Percentiles rank a stretch among this genome's conserved stretches.
Evolutionary conservation across 2,329 filamentous ascomycete species (phyloP).

Genomic region (Rhynchosporium graminicola): DNA sequence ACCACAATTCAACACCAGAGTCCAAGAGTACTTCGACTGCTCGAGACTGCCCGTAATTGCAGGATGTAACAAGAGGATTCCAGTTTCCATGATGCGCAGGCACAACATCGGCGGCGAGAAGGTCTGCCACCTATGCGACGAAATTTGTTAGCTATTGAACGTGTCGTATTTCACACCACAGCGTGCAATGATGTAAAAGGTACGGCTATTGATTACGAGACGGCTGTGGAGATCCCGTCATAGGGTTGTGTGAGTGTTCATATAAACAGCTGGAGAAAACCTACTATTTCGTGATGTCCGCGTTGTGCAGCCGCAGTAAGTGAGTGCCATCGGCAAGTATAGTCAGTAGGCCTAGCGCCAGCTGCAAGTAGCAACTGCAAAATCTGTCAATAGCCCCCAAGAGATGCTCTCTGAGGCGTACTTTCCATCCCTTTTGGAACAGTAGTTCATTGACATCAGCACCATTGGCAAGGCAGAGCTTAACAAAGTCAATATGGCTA

Average conservation of each 20-base stretch:
- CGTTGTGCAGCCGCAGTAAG: constrained; percentile 1
- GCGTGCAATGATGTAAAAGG: too few species aligned
- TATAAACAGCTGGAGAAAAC: background rate
- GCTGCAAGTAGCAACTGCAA: background rate
- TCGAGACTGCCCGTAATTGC: background rate
- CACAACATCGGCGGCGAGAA: background rate
- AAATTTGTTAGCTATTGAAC: background rate
- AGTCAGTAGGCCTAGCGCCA: constrained; percentile 2
- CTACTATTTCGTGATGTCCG: constrained; percentile 5
- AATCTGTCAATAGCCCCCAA: background rate
- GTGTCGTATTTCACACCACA: too few species aligned
- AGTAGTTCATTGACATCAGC: constrained; percentile 8
- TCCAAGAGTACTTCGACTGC: constrained; percentile 3
- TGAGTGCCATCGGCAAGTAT: background rate
- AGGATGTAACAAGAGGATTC: background rate
- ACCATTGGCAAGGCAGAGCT: constrained; percentile 2
- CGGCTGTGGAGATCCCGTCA: too few species aligned
- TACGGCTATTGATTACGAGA: too few species aligned
- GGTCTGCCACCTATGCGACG: background rate
- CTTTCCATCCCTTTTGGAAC: background rate
- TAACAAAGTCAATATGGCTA: constrained; percentile 4
- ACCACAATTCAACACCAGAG: constrained; percentile 1
- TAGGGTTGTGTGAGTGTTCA: too few species aligned
- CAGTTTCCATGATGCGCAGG: background rate
- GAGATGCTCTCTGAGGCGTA: background rate